These are phyloP conservation scores for Debaryomycetaceae sp. DNA, from an alignment of 1,139 yeast genomes.

Conservation along the genomic window DNA sequence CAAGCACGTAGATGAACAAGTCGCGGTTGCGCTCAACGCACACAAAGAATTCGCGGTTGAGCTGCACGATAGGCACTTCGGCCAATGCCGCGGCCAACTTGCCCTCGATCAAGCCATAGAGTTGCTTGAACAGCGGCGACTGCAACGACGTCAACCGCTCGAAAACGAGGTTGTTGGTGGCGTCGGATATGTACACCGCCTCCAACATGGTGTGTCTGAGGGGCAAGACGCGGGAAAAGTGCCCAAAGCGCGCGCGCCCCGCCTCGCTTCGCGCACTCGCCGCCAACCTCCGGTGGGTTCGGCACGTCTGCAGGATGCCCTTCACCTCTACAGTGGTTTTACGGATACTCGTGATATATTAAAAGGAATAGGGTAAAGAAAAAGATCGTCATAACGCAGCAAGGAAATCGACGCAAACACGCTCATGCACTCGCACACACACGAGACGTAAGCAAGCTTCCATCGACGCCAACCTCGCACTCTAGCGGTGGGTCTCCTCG, in stretches of 20 bases:
- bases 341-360: slow-evolving; percentile 5
- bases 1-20: slow-evolving; percentile 26
- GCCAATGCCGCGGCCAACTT: slow-evolving; percentile 4
- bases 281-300: not conserved
- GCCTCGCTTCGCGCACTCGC: too few relatives aligned
- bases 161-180: slow-evolving; percentile 47
- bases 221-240: not conserved
- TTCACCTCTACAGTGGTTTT: not conserved
- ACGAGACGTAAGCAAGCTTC: too few relatives aligned
- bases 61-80: slow-evolving; percentile 19
- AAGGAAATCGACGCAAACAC: too few relatives aligned
- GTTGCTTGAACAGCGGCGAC: slow-evolving; percentile 47
- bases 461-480: too few relatives aligned
- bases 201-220: slow-evolving; percentile 30
- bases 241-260: too few relatives aligned
- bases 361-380: slow-evolving; percentile 1
- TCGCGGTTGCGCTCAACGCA: slow-evolving; percentile 20
- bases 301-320: too few relatives aligned
- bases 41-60: slow-evolving; percentile 27
- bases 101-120: slow-evolving; percentile 26
- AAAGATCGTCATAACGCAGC: too few relatives aligned
- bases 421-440: too few relatives aligned
- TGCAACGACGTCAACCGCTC: slow-evolving; percentile 51
- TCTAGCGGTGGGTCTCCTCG: slow-evolving; percentile 3
- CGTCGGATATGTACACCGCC: slow-evolving; percentile 64